Conservation (phyloP, 2,329 filamentous ascomycete genomes). For the Monilinia fructicola region DNA sequence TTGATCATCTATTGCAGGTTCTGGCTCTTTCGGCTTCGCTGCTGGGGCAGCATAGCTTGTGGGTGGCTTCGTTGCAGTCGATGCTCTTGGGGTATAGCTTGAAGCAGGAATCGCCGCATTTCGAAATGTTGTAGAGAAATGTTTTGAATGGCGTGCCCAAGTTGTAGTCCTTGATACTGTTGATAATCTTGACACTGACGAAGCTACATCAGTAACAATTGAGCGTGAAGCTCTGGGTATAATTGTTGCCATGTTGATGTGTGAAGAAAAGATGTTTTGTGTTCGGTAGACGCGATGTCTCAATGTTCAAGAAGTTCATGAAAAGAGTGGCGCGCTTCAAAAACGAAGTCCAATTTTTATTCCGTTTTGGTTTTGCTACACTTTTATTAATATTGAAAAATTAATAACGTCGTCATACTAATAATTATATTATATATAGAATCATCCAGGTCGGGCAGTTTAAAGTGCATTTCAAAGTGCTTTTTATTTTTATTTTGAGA, state of each 20-base stretch:
- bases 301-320: neutral
- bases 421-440: too few species aligned
- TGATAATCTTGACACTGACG: constrained; percentile 17
- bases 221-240: constrained; percentile 32
- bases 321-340: constrained; percentile 9
- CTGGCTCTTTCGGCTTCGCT: constrained; percentile 45
- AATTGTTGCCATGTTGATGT: constrained; percentile 23
- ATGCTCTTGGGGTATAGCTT: constrained; percentile 33
- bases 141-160: constrained; percentile 23
- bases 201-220: constrained; percentile 27
- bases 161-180: neutral
- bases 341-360: neutral
- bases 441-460: too few species aligned
- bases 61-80: constrained; percentile 19
- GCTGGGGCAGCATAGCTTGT: constrained; percentile 11
- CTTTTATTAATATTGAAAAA: neutral
- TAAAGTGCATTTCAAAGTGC: neutral
- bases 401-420: neutral
- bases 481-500: neutral
- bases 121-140: constrained; percentile 32
- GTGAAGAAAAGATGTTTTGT: neutral
- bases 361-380: too few species aligned
- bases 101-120: constrained; percentile 33
- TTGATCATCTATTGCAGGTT: constrained; percentile 54
- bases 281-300: constrained; percentile 25